Base-by-base conservation (phyloP, 139 green algal species). In the Chlorella sorokiniana region DNA sequence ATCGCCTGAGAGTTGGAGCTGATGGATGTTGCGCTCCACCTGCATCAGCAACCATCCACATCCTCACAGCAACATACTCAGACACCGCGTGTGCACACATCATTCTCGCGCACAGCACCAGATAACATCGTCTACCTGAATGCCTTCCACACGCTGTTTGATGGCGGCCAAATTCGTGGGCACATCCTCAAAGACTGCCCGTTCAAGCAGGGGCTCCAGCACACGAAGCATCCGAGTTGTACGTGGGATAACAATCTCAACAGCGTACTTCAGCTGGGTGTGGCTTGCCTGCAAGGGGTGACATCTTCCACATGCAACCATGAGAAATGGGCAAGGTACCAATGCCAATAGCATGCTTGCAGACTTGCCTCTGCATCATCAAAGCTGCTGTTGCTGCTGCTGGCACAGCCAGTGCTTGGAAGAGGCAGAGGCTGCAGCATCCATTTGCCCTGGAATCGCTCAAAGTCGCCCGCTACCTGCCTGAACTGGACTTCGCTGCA, bases 401-500 rank as follows among this genome's bases (percentile, higher is more conserved):
- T 69, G 52, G 37, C 16, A n/a, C 69, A 4, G 44, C 69, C 31
- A 42, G 42, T 62, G 20, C 11, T 20, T 6, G 48, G 22, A 25
- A 29, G 27, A 3, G 29, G 14, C 10, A 71, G 41, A 20, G 84
- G 80, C 78, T 82, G 61, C 27, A 94, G 59, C 64, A 93, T 88
- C 79, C 85, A 93, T 65, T 94, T 94, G 69, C 90, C 90, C 76
- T 90, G 90, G 59, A 93, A 87, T 6, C 81, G 44, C 25, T 88
- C 41, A 72, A 94, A 88, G 71, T 91, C 86, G 22, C 90, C 90
- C 0, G 67, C 65, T 35, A 87, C 82, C 78, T 91, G 82, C 20
- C 88, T 42, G 81, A 94, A 94, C 80, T 94, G 90, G 52, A 93
- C 82, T 63, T 94, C 88, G 20, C 79, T 86, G 79, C 76, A 45